Conservation (phyloP, 2,329 filamentous ascomycete species). For the Apiospora arundinis region DNA sequence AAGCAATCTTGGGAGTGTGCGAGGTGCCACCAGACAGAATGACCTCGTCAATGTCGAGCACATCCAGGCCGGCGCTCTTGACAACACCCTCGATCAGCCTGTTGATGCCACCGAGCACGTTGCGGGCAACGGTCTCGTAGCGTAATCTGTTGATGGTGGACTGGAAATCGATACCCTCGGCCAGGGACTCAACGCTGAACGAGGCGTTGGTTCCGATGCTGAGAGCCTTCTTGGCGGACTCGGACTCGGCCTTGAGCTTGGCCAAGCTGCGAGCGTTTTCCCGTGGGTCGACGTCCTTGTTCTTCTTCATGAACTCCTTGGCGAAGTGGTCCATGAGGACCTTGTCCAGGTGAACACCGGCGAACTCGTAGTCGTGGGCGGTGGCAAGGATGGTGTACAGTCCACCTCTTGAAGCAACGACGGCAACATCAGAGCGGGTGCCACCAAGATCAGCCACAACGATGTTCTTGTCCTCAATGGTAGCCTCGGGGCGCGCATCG, state of each 20-base stretch:
- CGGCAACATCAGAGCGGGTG: conserved; percentile 88
- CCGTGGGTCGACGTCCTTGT: conserved; percentile 82
- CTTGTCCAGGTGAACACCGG: conserved; percentile 85
- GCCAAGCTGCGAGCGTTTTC: conserved; percentile 81
- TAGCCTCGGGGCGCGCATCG: conserved; percentile 80
- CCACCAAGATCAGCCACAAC: conserved; percentile 94
- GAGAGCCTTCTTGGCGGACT: conserved; percentile 90
- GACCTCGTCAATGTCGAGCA: conserved; percentile 93
- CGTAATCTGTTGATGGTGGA: conserved; percentile 91
- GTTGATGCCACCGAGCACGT: conserved; percentile 88
- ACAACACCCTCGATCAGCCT: conserved; percentile 83
- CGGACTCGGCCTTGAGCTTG: conserved; percentile 90
- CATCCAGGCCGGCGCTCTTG: conserved; percentile 90
- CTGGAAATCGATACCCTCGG: conserved; percentile 88
- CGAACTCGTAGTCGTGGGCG: conserved; percentile 93
- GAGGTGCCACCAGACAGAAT: conserved; percentile 91
- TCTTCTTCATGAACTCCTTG: conserved; percentile 98
- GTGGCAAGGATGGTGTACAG: conserved; percentile 97
- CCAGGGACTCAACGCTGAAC: conserved; percentile 91
- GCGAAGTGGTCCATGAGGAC: conserved; percentile 95
- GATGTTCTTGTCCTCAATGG: conserved; percentile 82
- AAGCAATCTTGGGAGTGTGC: conserved; percentile 91
- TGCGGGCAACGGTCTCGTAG: conserved; percentile 87
- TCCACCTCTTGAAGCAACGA: conserved; percentile 89
- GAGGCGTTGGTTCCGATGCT: conserved; percentile 86